Base-by-base conservation (phyloP, 108 stramenopile genomes). In the Craspedostauros australis region DNA sequence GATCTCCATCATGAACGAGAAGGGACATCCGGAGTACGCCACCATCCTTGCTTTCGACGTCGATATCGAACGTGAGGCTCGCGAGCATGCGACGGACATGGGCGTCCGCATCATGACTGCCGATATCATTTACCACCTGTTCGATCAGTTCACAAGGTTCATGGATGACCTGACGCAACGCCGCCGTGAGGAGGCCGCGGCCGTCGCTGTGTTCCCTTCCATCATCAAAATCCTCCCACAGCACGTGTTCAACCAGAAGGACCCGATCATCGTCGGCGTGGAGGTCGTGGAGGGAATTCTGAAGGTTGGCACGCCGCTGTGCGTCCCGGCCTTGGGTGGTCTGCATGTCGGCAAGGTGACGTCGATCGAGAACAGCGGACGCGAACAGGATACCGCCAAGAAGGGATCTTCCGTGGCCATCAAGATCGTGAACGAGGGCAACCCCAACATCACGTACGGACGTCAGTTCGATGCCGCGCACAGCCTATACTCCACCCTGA, bases 121-220 rank as follows among this genome's bases (percentile, higher is more conserved):
- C 18, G 98, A 99, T 56, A 99, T 99, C 60, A 99, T 99, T 62
- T 99, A 99, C 75, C 98, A 99, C 70, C 76, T 99, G 45, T 97
- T 97, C 54, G 96, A 97, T 70, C 96, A 96, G 57, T 96, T 96
- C 69, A 92, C 93, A 5, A 60, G 86, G 19, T 93, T 95, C 62
- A 90, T 95, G 84, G 89, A 87, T 39, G 76, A 84, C 12, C 64
- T 93, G 6, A 79, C 70, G 5, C 82, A 84, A 41, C 77, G 75
- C 32, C 60, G 84, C 63, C 71, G 91, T 45, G 79, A 84, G 47
- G 94, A 93, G 46, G 91, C 96, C 14, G 70, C 74, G 37, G 81
- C 68, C 39, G 70, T 91, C 27, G 90, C 90, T 50, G 90, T 91
- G 18, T 91, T 91, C 75, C 98, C 96, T 12, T 80, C 78, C 44